Evolutionary conservation across 1,284 basidiomycete genomes (phyloP).

Genomic region (Butyriboletus regius): DNA sequence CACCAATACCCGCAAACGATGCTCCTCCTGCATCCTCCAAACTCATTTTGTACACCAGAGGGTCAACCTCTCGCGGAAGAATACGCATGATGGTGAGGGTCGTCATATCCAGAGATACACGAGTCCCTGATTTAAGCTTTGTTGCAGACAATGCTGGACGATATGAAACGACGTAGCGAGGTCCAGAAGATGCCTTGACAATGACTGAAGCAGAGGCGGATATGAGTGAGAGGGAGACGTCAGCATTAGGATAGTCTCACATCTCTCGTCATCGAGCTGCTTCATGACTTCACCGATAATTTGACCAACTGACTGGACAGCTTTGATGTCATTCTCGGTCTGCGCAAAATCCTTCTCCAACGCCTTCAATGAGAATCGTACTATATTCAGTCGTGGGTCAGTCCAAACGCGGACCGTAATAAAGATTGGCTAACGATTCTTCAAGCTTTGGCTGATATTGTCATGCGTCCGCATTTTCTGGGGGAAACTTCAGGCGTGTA

Average conservation of each 20-base stretch:
- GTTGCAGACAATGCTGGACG: slow-evolving; percentile 84
- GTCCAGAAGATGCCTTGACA: slow-evolving; percentile 96
- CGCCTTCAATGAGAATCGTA: slow-evolving; percentile 78
- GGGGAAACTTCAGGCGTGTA: slow-evolving; percentile 10
- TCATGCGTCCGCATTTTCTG: slow-evolving; percentile 91
- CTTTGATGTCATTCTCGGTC: slow-evolving; percentile 99
- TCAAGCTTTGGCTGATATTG: slow-evolving; percentile 72
- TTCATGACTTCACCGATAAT: slow-evolving; percentile 99
- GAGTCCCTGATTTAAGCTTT: slow-evolving; percentile 90
- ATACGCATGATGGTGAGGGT: slow-evolving; percentile 99
- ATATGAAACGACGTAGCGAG: slow-evolving; percentile 98
- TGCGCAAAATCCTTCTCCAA: slow-evolving; percentile 87
- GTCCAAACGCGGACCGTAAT: neutral
- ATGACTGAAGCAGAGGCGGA: slow-evolving; percentile 60
- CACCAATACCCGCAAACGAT: slow-evolving; percentile 95
- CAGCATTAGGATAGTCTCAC: slow-evolving; percentile 44
- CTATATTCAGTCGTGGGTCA: slow-evolving; percentile 34
- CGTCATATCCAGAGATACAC: slow-evolving; percentile 98
- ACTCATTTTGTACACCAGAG: slow-evolving; percentile 99
- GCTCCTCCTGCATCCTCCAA: slow-evolving; percentile 94
- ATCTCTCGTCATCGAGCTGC: slow-evolving; percentile 95
- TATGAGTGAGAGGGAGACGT: neutral
- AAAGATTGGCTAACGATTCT: slow-evolving; percentile 60
- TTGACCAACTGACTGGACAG: slow-evolving; percentile 96
- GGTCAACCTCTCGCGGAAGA: slow-evolving; percentile 94